Conservation (phyloP, 345 rosid species). For the Melaleuca quinquenervia region DNA sequence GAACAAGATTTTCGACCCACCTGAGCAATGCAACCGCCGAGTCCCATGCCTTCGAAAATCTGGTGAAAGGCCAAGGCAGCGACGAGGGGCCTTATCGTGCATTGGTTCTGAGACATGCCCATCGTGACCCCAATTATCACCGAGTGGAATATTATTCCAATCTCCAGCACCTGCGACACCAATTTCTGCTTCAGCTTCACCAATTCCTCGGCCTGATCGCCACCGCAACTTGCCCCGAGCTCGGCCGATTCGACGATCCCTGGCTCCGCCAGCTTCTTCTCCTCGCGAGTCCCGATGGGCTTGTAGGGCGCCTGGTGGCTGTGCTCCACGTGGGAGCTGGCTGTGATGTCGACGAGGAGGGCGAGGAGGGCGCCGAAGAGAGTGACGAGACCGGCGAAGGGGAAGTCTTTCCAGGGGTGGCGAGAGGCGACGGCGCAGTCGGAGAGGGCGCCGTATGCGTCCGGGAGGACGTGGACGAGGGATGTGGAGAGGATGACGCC, state of each 20-base stretch:
- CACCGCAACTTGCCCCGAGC: conserved; percentile 20
- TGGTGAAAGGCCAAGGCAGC: conserved; percentile 91
- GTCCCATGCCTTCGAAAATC: conserved; percentile 93
- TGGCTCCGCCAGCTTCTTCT: neutral
- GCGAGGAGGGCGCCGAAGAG: conserved; percentile 59
- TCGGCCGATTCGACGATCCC: conserved; percentile 23
- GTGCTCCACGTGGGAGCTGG: conserved; percentile 67
- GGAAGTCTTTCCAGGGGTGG: conserved; percentile 89
- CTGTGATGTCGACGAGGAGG: conserved; percentile 71
- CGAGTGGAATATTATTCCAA: conserved; percentile 91
- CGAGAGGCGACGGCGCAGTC: conserved; percentile 67
- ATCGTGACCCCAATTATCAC: conserved; percentile 87
- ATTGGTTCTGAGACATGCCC: conserved; percentile 97
- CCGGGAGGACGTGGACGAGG: conserved; percentile 86
- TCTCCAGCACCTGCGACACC: conserved; percentile 88
- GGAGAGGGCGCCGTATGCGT: conserved; percentile 60
- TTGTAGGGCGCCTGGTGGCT: conserved; percentile 11
- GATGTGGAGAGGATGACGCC: conserved; percentile 95
- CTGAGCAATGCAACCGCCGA: conserved; percentile 99
- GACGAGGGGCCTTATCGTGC: conserved; percentile 80
- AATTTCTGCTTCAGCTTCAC: conserved; percentile 61
- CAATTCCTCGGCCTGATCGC: conserved; percentile 24
- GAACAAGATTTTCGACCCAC: conserved; percentile 11
- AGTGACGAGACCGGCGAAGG: conserved; percentile 74
- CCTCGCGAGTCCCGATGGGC: neutral